Evolutionary conservation across 495 filamentous ascomycete species (phyloP).

Genomic region (Penicillium steckii): DNA sequence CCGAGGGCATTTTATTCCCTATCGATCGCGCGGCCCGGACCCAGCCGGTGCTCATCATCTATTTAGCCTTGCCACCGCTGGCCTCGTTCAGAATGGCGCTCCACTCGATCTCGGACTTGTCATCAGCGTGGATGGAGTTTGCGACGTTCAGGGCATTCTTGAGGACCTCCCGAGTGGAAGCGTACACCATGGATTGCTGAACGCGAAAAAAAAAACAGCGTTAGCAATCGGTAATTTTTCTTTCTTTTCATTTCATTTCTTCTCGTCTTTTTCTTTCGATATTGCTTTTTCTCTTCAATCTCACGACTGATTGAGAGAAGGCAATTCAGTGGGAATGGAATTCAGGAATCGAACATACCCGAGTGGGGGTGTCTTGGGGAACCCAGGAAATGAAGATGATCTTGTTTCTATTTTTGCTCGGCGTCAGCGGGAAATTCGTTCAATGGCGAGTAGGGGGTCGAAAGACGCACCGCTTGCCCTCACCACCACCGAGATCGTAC

Average conservation of each 20-base stretch:
- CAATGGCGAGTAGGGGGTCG: background rate
- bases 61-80: conserved; percentile 68
- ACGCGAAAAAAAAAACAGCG: background rate
- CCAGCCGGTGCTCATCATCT: conserved; percentile 39
- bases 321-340: background rate
- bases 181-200: conserved; percentile 84
- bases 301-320: no score
- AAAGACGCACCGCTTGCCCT: conserved; percentile 72
- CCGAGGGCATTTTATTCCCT: conserved; percentile 8
- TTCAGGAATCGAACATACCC: conserved; percentile 55
- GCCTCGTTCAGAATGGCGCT: conserved; percentile 73
- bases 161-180: conserved; percentile 88
- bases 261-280: background rate
- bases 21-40: conserved; percentile 35
- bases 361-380: conserved; percentile 76
- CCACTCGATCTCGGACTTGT: conserved; percentile 84
- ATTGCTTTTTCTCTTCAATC: background rate
- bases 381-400: conserved; percentile 95
- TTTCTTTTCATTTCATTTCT: background rate
- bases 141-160: conserved; percentile 82
- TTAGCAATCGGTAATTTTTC: conserved; percentile 22
- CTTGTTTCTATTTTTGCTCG: conserved; percentile 66
- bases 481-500: conserved; percentile 73
- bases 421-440: conserved; percentile 9
- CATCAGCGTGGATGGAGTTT: conserved; percentile 89